Percentiles rank a stretch among this genome's conserved stretches.
phyloP scores from a whole-genome alignment of 306 rosid species.

The Castanospermum australe region DNA sequence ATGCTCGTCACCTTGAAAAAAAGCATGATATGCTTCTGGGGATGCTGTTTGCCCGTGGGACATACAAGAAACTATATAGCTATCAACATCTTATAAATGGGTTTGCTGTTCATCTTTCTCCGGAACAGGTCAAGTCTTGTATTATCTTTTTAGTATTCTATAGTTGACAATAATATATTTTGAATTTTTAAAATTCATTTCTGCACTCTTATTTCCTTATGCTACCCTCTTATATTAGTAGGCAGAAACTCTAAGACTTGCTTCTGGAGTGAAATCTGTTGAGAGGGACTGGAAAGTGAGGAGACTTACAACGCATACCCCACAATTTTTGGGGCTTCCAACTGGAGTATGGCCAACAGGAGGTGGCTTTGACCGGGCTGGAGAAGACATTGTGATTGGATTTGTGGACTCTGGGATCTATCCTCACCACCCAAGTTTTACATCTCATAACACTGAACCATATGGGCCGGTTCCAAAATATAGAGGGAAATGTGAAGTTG shows the following conservation, averaged over 20 bases:
- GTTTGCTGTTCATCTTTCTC: slow-evolving; percentile 86
- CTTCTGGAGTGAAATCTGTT: slow-evolving; percentile 90
- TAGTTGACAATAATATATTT: background rate
- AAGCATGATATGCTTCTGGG: slow-evolving; percentile 96
- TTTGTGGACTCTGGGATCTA: slow-evolving; percentile 96
- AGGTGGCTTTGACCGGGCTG: slow-evolving; percentile 94
- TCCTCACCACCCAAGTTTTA: slow-evolving; percentile 93
- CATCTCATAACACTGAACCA: slow-evolving; percentile 64
- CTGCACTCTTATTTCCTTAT: slow-evolving; percentile 36
- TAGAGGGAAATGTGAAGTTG: slow-evolving; percentile 94
- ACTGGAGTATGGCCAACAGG: slow-evolving; percentile 99
- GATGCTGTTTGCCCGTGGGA: slow-evolving; percentile 76
- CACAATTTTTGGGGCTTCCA: slow-evolving; percentile 97
- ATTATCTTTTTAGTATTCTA: slow-evolving; percentile 8
- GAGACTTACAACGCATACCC: slow-evolving; percentile 94
- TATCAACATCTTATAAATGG: slow-evolving; percentile 95
- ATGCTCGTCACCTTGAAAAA: slow-evolving; percentile 85
- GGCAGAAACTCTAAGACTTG: slow-evolving; percentile 87
- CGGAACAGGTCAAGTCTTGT: slow-evolving; percentile 82
- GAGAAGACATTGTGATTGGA: slow-evolving; percentile 94
- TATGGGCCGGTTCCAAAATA: slow-evolving; percentile 84
- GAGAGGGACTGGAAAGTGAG: slow-evolving; percentile 94
- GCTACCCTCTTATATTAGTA: slow-evolving; percentile 59
- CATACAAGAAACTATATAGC: slow-evolving; percentile 83
- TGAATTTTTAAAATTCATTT: slow-evolving; percentile 24